Percentiles rank a stretch among this genome's conserved stretches.
Conservation (phyloP, 83 land plant genomes). For the Diphasiastrum complanatum region DNA sequence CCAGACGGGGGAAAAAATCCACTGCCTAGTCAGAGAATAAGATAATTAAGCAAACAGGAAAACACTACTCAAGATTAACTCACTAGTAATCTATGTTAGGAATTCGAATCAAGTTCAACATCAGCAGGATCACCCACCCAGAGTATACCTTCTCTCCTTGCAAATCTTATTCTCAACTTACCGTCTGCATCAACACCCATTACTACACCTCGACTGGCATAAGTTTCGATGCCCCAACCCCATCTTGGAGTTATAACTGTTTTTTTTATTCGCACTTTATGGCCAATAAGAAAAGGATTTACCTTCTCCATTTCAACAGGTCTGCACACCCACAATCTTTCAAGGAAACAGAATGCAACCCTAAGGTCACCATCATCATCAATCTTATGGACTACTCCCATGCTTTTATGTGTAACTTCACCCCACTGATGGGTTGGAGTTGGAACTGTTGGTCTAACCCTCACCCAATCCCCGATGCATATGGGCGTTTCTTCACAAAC, state of each 20-base stretch:
- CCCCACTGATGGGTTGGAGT: constrained; percentile 92
- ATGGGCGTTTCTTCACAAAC: constrained; percentile 63
- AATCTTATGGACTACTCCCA: constrained; percentile 83
- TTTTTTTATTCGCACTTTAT: constrained; percentile 52
- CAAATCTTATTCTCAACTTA: constrained; percentile 69
- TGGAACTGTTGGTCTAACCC: constrained; percentile 49
- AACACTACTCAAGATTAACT: no score
- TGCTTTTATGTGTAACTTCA: constrained; percentile 67
- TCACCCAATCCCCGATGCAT: constrained; percentile 79
- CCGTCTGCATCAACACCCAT: constrained; percentile 93
- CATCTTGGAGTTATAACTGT: constrained; percentile 65
- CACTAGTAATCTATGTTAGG: no score
- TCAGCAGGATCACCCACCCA: constrained; percentile 98
- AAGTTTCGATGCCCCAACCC: constrained; percentile 93
- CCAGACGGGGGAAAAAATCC: no score
- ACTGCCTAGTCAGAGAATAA: no score
- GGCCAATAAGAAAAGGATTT: constrained; percentile 62
- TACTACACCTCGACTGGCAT: constrained; percentile 68
- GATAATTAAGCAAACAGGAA: no score
- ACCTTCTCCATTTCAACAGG: constrained; percentile 68
- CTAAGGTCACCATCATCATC: constrained; percentile 69
- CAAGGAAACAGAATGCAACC: constrained; percentile 86
- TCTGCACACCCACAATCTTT: constrained; percentile 86
- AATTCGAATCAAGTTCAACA: constrained; percentile 57
- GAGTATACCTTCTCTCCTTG: constrained; percentile 71